These are phyloP conservation scores for Chamaecrista fasciculata DNA, from an alignment of 306 rosid species.

Conservation along the genomic window DNA sequence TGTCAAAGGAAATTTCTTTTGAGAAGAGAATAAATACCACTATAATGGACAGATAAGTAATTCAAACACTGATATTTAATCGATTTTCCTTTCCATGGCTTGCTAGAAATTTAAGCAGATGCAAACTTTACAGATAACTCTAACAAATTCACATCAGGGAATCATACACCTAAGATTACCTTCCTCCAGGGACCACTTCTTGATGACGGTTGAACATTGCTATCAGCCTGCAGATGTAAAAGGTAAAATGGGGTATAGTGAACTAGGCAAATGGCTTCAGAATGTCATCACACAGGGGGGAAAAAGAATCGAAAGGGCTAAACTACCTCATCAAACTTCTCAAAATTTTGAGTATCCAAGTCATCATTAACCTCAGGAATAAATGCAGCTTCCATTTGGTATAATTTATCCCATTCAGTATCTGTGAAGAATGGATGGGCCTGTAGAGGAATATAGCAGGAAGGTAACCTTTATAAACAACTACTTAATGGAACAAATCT, in stretches of 20 bases:
- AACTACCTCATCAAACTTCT: conserved; percentile 93
- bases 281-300: conserved; percentile 17
- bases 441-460: conserved; percentile 44
- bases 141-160: neutral
- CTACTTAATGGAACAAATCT: conserved; percentile 18
- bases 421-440: conserved; percentile 70
- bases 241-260: neutral
- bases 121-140: no score
- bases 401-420: conserved; percentile 74
- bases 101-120: neutral
- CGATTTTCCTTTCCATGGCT: neutral
- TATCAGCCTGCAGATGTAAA: conserved; percentile 53
- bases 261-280: conserved; percentile 16
- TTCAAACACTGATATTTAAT: neutral
- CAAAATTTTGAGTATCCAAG: conserved; percentile 96
- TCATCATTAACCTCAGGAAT: conserved; percentile 93
- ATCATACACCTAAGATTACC: conserved; percentile 45
- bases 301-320: conserved; percentile 25
- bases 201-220: conserved; percentile 55
- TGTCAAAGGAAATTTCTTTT: neutral
- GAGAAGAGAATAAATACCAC: neutral
- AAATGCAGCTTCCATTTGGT: conserved; percentile 95
- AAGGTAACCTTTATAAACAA: conserved; percentile 38
- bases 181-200: conserved; percentile 95
- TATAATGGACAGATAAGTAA: neutral